Conservation (phyloP, 2,329 filamentous ascomycete genomes). For the Colletotrichum graminicola region DNA sequence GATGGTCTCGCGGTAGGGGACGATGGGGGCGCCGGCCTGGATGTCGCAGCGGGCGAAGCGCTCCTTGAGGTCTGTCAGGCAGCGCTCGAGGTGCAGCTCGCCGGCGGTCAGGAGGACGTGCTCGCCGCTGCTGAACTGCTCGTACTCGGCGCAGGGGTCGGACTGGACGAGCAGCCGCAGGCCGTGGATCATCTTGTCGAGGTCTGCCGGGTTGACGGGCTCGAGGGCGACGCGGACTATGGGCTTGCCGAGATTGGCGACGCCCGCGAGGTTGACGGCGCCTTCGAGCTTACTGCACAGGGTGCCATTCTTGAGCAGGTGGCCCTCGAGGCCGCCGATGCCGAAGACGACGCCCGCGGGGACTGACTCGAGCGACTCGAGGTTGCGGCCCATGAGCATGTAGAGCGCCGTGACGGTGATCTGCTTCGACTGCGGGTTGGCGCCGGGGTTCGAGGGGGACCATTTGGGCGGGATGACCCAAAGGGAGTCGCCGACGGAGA, state of each 20-base stretch:
- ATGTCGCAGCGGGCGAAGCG: conserved; percentile 95
- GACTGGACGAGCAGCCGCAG: conserved; percentile 90
- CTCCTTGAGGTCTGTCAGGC: conserved; percentile 91
- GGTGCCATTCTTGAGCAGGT: conserved; percentile 95
- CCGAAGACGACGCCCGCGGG: conserved; percentile 96
- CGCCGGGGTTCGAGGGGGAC: conserved; percentile 81
- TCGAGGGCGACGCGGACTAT: conserved; percentile 98
- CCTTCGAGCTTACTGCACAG: conserved; percentile 90
- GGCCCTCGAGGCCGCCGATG: conserved; percentile 90
- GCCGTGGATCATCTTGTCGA: conserved; percentile 95
- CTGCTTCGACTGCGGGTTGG: conserved; percentile 80
- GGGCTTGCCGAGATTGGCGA: conserved; percentile 82
- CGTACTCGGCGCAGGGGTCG: conserved; percentile 95
- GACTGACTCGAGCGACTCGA: conserved; percentile 86
- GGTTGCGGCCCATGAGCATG: conserved; percentile 91
- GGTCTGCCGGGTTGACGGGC: conserved; percentile 87
- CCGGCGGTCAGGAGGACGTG: conserved; percentile 95
- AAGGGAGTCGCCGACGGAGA: conserved; percentile 89
- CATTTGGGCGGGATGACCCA: conserved; percentile 96
- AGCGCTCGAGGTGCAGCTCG: conserved; percentile 93
- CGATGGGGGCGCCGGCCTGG: conserved; percentile 92
- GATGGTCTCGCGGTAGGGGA: conserved; percentile 95
- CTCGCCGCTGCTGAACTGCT: conserved; percentile 91
- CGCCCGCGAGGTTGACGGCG: conserved; percentile 89
- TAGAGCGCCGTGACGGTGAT: conserved; percentile 90